These are phyloP conservation scores for Globisporangium polare DNA, from an alignment of 352 stramenopile genomes.

Conservation along the genomic window DNA sequence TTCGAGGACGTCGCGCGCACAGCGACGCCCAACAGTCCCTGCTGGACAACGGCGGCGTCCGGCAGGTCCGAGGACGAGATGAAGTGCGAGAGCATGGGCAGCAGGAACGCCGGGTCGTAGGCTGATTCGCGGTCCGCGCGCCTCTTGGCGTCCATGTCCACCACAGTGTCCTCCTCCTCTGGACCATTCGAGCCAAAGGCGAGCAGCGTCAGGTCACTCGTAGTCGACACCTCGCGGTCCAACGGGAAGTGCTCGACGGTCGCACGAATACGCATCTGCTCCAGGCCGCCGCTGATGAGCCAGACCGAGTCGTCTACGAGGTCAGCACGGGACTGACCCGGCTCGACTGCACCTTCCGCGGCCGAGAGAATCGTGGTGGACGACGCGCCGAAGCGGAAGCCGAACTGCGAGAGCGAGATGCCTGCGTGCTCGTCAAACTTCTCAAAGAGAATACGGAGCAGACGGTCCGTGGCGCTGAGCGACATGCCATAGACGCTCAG, in stretches of 20 bases:
- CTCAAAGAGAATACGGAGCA: conserved; percentile 51
- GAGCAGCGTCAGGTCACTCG: conserved; percentile 27
- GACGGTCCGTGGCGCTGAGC: conserved; percentile 50
- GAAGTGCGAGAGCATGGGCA: conserved; percentile 75
- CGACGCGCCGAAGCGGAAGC: conserved; percentile 70
- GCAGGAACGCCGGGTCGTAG: conserved; percentile 75
- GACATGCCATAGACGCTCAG: conserved; percentile 70
- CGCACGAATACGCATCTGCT: conserved; percentile 52
- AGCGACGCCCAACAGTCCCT: conserved; percentile 64
- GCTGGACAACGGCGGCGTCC: conserved; percentile 54
- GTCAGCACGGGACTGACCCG: conserved; percentile 23
- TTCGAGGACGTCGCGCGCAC: conserved; percentile 73
- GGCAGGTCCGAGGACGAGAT: conserved; percentile 67
- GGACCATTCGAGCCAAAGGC: conserved; percentile 4
- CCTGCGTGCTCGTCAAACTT: conserved; percentile 41
- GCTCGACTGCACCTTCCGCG: conserved; percentile 11
- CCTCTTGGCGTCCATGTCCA: neutral
- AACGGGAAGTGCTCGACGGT: conserved; percentile 73
- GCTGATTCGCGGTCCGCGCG: conserved; percentile 9
- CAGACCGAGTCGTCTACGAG: conserved; percentile 65
- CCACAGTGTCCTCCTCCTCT: neutral
- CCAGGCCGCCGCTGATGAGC: conserved; percentile 62
- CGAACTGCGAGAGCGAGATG: conserved; percentile 39
- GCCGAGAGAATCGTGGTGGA: conserved; percentile 25
- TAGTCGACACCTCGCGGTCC: conserved; percentile 31